phyloP scores from a whole-genome alignment of 2,329 filamentous ascomycete genomes.

The Colletotrichum cordylinicola region DNA sequence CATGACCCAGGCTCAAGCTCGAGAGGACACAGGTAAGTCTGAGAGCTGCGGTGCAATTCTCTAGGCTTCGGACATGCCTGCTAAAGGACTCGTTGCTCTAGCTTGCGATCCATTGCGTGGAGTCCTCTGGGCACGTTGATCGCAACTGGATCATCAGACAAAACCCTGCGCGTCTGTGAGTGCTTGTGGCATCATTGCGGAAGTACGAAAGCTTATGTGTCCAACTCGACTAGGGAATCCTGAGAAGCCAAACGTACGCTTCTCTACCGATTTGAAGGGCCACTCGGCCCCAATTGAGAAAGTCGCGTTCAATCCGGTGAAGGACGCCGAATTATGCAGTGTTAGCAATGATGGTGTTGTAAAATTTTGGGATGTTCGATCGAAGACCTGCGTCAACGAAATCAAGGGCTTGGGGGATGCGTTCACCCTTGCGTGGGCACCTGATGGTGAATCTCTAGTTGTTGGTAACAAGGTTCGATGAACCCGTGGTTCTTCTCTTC shows the following conservation, averaged over 20 bases:
- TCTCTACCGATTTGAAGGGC: slow-evolving; percentile 77
- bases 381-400: slow-evolving; percentile 73
- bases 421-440: slow-evolving; percentile 76
- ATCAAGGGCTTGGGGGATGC: slow-evolving; percentile 70
- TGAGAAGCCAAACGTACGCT: slow-evolving; percentile 74
- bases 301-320: slow-evolving; percentile 78
- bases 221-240: slow-evolving; percentile 65
- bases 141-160: slow-evolving; percentile 78
- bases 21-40: slow-evolving; percentile 62
- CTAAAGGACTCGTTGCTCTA: slow-evolving; percentile 36
- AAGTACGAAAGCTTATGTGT: neutral
- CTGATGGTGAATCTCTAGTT: slow-evolving; percentile 72
- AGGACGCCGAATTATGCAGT: slow-evolving; percentile 79
- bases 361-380: slow-evolving; percentile 82
- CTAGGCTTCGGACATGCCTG: neutral
- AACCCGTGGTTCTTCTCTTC: neutral
- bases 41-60: slow-evolving; percentile 15
- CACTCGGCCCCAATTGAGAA: slow-evolving; percentile 72
- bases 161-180: slow-evolving; percentile 75
- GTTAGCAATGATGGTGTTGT: slow-evolving; percentile 76
- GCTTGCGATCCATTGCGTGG: slow-evolving; percentile 84
- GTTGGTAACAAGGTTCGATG: slow-evolving; percentile 73
- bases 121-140: slow-evolving; percentile 84
- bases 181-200: slow-evolving; percentile 21
- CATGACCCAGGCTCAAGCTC: slow-evolving; percentile 62